Conservation (phyloP, 2,329 filamentous ascomycete species). For the Macrophomina tecta region DNA sequence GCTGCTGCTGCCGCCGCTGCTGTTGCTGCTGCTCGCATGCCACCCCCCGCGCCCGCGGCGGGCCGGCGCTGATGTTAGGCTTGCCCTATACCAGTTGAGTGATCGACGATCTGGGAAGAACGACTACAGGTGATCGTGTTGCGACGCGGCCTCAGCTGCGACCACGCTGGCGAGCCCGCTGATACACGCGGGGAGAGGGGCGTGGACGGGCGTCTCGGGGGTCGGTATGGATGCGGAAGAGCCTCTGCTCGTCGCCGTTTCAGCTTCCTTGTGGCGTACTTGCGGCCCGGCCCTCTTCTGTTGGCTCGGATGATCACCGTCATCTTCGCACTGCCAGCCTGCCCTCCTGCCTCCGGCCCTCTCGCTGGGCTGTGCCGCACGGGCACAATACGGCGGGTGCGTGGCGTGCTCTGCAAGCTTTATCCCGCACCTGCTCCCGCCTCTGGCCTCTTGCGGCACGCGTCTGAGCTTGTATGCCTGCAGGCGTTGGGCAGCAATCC, state of each 20-base stretch:
- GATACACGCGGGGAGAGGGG: background rate
- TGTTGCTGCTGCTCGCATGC: background rate
- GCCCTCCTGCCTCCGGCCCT: background rate
- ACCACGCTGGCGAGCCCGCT: background rate
- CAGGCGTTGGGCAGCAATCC: conserved; percentile 23
- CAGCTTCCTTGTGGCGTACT: conserved; percentile 17
- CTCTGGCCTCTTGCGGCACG: conserved; percentile 26
- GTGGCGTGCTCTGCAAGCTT: conserved; percentile 27
- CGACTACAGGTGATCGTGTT: conserved; percentile 12
- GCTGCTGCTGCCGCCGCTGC: background rate
- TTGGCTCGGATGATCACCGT: conserved; percentile 24
- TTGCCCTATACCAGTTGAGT: background rate
- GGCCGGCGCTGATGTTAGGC: conserved; percentile 15
- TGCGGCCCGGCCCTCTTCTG: conserved; percentile 21
- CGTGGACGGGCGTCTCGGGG: conserved; percentile 10
- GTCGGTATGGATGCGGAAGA: conserved; percentile 24
- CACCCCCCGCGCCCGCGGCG: background rate
- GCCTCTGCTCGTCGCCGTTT: conserved; percentile 21
- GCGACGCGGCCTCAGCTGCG: conserved; percentile 20
- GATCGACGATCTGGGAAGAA: conserved; percentile 19
- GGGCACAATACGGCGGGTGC: conserved; percentile 4
- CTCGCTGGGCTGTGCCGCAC: conserved; percentile 18
- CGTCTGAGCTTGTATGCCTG: conserved; percentile 26
- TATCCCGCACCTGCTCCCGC: conserved; percentile 19
- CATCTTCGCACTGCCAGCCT: conserved; percentile 1